Evolutionary conservation across 306 rosid genomes (phyloP).

Genomic region (Amphicarpaea edgeworthii): DNA sequence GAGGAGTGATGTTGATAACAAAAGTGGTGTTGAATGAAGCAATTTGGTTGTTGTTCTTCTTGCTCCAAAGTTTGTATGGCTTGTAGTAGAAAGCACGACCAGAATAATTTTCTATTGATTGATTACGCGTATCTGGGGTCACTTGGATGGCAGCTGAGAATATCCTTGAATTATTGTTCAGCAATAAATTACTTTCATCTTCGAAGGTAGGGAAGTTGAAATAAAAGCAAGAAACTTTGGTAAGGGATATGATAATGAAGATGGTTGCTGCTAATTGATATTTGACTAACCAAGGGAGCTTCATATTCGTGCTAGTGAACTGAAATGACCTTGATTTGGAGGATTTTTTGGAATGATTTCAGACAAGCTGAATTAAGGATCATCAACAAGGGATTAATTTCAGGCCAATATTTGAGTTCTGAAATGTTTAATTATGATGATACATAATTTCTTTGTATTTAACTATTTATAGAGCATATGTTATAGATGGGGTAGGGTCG

Average conservation of each 20-base stretch:
- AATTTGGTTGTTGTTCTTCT: slow-evolving; percentile 35
- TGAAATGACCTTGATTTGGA: background rate
- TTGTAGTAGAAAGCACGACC: slow-evolving; percentile 45
- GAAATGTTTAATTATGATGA: slow-evolving; percentile 12
- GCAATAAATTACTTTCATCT: no score
- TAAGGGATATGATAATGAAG: slow-evolving; percentile 21
- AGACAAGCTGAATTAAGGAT: background rate
- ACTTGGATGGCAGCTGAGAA: slow-evolving; percentile 39
- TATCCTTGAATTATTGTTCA: no score
- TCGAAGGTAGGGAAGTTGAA: slow-evolving; percentile 50
- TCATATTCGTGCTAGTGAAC: slow-evolving; percentile 1
- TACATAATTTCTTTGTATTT: background rate
- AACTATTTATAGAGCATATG: background rate
- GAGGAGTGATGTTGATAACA: slow-evolving; percentile 21
- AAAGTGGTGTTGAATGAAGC: slow-evolving; percentile 55
- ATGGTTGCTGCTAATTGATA: slow-evolving; percentile 32
- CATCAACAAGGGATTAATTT: slow-evolving; percentile 4
- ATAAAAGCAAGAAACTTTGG: slow-evolving; percentile 27
- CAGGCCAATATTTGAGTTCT: slow-evolving; percentile 7
- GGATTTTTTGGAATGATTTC: background rate
- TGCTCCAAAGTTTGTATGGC: slow-evolving; percentile 47
- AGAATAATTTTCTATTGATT: background rate
- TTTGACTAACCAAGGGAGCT: background rate
- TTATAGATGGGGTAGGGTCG: background rate
- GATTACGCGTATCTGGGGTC: slow-evolving; percentile 32